Percentiles rank a stretch among this genome's conserved stretches.
Evolutionary conservation across 208 protist species (phyloP).

Genomic region (Borovskyia barvae): DNA sequence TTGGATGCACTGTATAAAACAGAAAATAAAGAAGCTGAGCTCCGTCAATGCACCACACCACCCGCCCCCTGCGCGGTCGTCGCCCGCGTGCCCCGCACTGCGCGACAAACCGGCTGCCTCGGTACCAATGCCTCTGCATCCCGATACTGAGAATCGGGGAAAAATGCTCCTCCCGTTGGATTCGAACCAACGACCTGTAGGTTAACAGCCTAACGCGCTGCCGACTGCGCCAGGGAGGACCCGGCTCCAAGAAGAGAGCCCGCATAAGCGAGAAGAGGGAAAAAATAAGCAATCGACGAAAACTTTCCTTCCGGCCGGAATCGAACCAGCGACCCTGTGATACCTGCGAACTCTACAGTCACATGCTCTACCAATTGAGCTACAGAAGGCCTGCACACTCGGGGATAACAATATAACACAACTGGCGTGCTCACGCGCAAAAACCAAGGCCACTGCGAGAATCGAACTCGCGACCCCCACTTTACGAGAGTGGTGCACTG

Average conservation of each 20-base stretch:
- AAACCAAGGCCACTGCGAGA: constrained; percentile 23
- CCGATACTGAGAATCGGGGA: background rate
- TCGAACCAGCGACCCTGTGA: constrained; percentile 87
- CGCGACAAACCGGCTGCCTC: too few relatives aligned
- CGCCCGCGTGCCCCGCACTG: too few relatives aligned
- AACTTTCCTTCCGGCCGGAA: constrained; percentile 60
- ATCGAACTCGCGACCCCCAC: constrained; percentile 79
- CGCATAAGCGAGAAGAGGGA: background rate
- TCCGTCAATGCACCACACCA: too few relatives aligned
- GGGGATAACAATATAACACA: background rate
- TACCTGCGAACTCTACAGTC: constrained; percentile 46
- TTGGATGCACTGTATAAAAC: too few relatives aligned
- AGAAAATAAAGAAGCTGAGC: too few relatives aligned
- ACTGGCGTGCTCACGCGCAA: background rate
- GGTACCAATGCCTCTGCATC: too few relatives aligned
- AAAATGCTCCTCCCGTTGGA: constrained; percentile 37
- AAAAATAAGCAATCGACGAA: background rate
- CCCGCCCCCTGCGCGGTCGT: too few relatives aligned
- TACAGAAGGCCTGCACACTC: too few relatives aligned
- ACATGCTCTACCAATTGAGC: constrained; percentile 37
- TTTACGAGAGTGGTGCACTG: constrained; percentile 94
- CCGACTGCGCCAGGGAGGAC: constrained; percentile 35
- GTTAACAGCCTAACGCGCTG: constrained; percentile 41
- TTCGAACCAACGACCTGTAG: constrained; percentile 42
- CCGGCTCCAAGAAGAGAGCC: background rate